phyloP scores from a whole-genome alignment of 2,329 filamentous ascomycete species.

The Colletotrichum plurivorum region DNA sequence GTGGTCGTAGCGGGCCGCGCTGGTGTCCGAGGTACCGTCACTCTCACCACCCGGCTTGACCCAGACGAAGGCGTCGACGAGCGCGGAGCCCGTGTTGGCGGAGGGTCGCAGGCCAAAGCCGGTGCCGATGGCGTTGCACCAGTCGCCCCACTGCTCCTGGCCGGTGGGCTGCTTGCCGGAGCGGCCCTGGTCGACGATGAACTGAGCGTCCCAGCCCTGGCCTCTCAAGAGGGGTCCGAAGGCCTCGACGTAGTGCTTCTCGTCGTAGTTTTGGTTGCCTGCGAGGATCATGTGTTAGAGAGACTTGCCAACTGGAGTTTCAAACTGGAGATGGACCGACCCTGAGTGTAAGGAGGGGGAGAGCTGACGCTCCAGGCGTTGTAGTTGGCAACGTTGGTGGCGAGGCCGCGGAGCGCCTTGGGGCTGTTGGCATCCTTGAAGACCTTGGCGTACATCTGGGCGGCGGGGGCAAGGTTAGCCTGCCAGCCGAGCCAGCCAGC shows the following conservation, averaged over 20 bases:
- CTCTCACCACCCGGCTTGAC: slow-evolving; percentile 77
- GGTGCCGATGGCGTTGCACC: slow-evolving; percentile 76
- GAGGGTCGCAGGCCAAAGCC: slow-evolving; percentile 77
- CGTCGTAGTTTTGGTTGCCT: slow-evolving; percentile 65
- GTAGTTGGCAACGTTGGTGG: slow-evolving; percentile 71
- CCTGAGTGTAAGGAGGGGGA: slow-evolving; percentile 61
- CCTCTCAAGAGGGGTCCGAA: slow-evolving; percentile 74
- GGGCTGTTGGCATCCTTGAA: slow-evolving; percentile 66
- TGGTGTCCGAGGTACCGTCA: slow-evolving; percentile 63
- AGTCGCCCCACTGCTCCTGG: slow-evolving; percentile 74
- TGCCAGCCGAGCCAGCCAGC: slow-evolving; percentile 72
- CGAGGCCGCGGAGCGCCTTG: slow-evolving; percentile 65
- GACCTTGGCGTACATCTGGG: slow-evolving; percentile 60
- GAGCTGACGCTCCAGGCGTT: slow-evolving; percentile 61
- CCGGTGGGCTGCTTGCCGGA: slow-evolving; percentile 68
- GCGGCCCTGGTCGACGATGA: slow-evolving; percentile 68
- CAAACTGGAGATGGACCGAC: slow-evolving; percentile 39
- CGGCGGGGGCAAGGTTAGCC: slow-evolving; percentile 65
- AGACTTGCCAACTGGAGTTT: background rate
- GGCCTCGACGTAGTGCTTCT: slow-evolving; percentile 71
- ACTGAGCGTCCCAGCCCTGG: slow-evolving; percentile 60
- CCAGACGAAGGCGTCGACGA: slow-evolving; percentile 79
- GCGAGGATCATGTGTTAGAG: slow-evolving; percentile 44
- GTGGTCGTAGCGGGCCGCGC: slow-evolving; percentile 65
- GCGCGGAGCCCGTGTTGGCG: slow-evolving; percentile 70